These are phyloP conservation scores for Hysterangium stoloniferum DNA, from an alignment of 768 basidiomycete species.

Conservation along the genomic window DNA sequence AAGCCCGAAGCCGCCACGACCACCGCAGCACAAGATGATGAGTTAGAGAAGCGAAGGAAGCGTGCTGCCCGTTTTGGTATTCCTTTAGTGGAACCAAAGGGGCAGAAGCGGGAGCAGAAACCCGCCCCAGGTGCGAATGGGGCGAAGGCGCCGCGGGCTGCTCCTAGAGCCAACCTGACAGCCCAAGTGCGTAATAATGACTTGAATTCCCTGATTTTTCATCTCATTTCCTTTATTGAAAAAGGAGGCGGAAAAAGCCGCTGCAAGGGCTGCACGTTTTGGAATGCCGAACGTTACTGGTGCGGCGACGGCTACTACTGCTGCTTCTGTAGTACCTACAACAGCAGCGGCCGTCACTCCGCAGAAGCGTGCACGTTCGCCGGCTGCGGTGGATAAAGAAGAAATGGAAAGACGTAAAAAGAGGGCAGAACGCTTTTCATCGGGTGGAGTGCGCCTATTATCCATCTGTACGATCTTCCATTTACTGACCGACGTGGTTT, in stretches of 20 bases:
- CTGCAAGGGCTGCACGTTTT: conserved; percentile 50
- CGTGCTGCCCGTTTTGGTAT: conserved; percentile 69
- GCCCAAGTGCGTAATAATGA: conserved; percentile 20
- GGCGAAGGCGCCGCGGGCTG: conserved; percentile 18
- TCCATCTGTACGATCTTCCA: neutral
- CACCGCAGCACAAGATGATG: conserved; percentile 7
- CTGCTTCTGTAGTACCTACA: neutral
- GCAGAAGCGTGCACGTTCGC: conserved; percentile 26
- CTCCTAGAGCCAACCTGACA: conserved; percentile 10
- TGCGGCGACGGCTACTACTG: conserved; percentile 27
- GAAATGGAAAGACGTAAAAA: conserved; percentile 51
- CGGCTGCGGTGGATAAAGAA: conserved; percentile 43
- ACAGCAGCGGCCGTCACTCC: neutral
- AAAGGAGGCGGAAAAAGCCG: conserved; percentile 44
- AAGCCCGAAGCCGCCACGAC: neutral
- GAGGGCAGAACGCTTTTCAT: conserved; percentile 54
- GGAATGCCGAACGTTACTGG: too few relatives aligned
- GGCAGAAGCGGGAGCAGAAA: too few relatives aligned
- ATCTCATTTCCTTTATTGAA: neutral
- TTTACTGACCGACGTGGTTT: neutral
- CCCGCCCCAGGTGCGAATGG: conserved; percentile 18
- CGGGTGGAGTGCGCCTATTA: conserved; percentile 1
- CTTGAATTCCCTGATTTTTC: neutral
- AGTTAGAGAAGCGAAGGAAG: conserved; percentile 19
- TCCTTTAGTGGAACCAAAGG: conserved; percentile 41